Percentiles rank a stretch among this genome's conserved stretches.
phyloP scores from a whole-genome alignment of 768 basidiomycete genomes.

The Rhodotorula toruloides region DNA sequence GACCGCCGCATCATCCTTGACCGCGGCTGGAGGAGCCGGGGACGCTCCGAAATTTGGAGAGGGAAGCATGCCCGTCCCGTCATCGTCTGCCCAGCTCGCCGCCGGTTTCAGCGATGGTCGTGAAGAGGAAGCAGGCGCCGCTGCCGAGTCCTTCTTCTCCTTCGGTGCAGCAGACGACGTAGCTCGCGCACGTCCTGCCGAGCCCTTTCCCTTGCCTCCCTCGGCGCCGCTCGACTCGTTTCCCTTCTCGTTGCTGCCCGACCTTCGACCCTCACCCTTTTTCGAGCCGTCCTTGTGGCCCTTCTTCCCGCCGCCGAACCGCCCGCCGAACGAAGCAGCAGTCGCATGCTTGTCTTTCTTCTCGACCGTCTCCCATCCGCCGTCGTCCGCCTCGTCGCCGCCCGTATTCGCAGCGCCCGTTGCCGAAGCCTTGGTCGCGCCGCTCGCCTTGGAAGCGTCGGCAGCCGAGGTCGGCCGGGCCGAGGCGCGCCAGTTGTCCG shows the following conservation, averaged over 20 bases:
- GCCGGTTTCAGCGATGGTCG: conserved; percentile 14
- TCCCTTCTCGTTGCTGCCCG: conserved; percentile 3
- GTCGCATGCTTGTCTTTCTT: conserved; percentile 21
- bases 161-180: neutral
- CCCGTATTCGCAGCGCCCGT: neutral
- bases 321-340: neutral
- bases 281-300: conserved; percentile 11
- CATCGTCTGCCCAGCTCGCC: conserved; percentile 34
- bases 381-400: conserved; percentile 7
- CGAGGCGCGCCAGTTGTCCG: conserved; percentile 27
- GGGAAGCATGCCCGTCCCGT: conserved; percentile 13
- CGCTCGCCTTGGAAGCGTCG: neutral
- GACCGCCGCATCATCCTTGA: conserved; percentile 9
- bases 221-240: neutral
- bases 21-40: neutral
- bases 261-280: no score
- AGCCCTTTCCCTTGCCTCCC: neutral
- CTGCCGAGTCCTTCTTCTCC: neutral
- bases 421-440: neutral
- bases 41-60: conserved; percentile 23
- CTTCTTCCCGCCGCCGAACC: neutral
- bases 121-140: neutral
- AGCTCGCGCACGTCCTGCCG: neutral
- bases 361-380: conserved; percentile 31
- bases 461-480: conserved; percentile 1